Evolutionary conservation across 768 basidiomycete species (phyloP).

Genomic region (Rickenella mellea): DNA sequence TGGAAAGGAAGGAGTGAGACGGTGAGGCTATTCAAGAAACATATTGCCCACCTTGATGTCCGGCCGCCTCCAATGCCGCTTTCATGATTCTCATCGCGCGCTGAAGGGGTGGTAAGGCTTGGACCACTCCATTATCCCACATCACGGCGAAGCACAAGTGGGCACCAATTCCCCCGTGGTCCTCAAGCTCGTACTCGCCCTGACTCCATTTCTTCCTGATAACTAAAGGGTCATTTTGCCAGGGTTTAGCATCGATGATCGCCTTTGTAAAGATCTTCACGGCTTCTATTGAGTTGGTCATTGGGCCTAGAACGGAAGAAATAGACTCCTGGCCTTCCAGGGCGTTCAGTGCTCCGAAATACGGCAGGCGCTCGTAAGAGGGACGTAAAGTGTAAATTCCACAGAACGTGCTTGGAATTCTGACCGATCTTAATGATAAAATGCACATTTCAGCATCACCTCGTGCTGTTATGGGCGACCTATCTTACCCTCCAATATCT

Average conservation of each 20-base stretch:
- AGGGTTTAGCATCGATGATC: constrained; percentile 40
- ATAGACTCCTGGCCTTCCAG: constrained; percentile 49
- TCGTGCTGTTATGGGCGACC: neutral
- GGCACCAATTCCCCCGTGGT: constrained; percentile 34
- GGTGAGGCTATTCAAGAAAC: neutral
- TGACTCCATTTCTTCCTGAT: constrained; percentile 39
- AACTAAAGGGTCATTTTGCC: constrained; percentile 44
- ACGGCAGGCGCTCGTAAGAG: constrained; percentile 46
- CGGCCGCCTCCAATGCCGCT: constrained; percentile 34
- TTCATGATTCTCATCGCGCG: constrained; percentile 38
- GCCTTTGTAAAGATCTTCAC: constrained; percentile 45
- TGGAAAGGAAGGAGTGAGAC: constrained; percentile 9
- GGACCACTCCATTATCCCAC: constrained; percentile 34
- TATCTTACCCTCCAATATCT: constrained; percentile 46
- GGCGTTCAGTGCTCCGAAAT: constrained; percentile 41
- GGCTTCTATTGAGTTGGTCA: constrained; percentile 40
- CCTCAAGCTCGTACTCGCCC: constrained; percentile 31
- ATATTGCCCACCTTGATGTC: constrained; percentile 34
- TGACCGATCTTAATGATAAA: constrained; percentile 31
- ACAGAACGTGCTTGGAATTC: constrained; percentile 48
- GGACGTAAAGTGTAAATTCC: constrained; percentile 53
- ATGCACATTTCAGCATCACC: neutral
- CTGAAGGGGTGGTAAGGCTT: constrained; percentile 42
- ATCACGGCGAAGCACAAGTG: constrained; percentile 40
- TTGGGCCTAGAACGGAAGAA: constrained; percentile 47